Evolutionary conservation across 441 rosid genomes (phyloP).

Genomic region (Eutrema salsugineum): DNA sequence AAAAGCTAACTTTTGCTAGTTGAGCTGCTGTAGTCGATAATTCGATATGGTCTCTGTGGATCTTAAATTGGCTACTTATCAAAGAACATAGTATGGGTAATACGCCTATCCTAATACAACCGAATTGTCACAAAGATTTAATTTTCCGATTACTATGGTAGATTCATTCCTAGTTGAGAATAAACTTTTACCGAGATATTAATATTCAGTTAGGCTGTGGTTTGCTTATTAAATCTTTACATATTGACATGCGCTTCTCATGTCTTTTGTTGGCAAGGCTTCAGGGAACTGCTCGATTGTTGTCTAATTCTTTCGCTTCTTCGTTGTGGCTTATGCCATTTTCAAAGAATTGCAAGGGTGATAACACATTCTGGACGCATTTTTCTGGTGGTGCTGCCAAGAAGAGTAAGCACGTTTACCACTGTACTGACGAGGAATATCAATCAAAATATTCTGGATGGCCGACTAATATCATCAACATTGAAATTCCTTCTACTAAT

Average conservation of each 20-base stretch:
- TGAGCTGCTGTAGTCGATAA: not conserved
- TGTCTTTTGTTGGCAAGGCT: conserved; percentile 55
- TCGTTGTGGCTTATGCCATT: conserved; percentile 92
- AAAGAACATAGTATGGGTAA: not conserved
- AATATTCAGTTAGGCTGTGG: not conserved
- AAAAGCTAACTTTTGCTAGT: conserved; percentile 9
- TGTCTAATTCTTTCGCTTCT: conserved; percentile 88
- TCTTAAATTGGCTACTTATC: conserved; percentile 12
- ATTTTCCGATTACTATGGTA: not conserved
- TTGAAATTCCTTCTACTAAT: conserved; percentile 79
- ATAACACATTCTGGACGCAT: conserved; percentile 66
- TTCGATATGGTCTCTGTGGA: not conserved
- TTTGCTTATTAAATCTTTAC: not conserved
- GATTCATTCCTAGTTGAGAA: conserved; percentile 3
- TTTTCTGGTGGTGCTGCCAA: conserved; percentile 49
- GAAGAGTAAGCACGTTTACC: conserved; percentile 57
- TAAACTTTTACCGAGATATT: not conserved
- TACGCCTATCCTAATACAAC: not conserved
- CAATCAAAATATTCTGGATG: conserved; percentile 87
- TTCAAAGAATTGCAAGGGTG: conserved; percentile 82
- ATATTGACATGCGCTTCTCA: conserved; percentile 40
- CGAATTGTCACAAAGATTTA: not conserved
- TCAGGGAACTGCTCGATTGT: conserved; percentile 96
- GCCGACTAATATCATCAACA: conserved; percentile 91
- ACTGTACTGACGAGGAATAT: conserved; percentile 80